Percentiles rank a stretch among this genome's conserved stretches.
Evolutionary conservation across 1,284 basidiomycete species (phyloP).

Genomic region (Ustilago esculenta): DNA sequence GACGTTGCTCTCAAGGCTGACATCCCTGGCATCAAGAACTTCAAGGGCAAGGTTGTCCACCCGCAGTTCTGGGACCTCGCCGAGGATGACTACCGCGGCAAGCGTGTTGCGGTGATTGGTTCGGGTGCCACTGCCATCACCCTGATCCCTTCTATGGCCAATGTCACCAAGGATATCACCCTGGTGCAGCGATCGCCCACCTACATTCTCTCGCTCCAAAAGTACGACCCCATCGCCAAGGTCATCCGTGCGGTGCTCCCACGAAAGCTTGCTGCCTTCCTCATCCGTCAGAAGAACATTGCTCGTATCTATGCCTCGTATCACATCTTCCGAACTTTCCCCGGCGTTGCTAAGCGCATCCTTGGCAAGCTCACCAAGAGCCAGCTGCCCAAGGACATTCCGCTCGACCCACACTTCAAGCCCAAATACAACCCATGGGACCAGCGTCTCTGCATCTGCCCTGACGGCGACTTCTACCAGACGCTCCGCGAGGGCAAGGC

Average conservation of each 20-base stretch:
- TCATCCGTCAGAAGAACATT: constrained; percentile 52
- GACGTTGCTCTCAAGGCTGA: constrained; percentile 53
- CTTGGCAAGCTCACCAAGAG: constrained; percentile 40
- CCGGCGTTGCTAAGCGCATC: constrained; percentile 45
- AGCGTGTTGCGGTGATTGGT: constrained; percentile 64
- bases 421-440: constrained; percentile 67
- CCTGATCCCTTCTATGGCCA: constrained; percentile 58
- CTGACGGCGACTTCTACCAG: constrained; percentile 66
- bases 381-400: constrained; percentile 57
- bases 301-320: constrained; percentile 60
- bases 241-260: constrained; percentile 59
- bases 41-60: constrained; percentile 61
- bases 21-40: constrained; percentile 61
- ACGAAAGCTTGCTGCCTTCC: constrained; percentile 22
- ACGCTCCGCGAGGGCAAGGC: constrained; percentile 61
- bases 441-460: constrained; percentile 64
- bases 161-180: constrained; percentile 56
- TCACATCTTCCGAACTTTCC: constrained; percentile 62
- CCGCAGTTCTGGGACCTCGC: constrained; percentile 60
- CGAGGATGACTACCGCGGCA: constrained; percentile 59
- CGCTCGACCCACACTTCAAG: constrained; percentile 66
- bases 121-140: constrained; percentile 65
- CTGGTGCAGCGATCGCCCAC: constrained; percentile 65
- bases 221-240: constrained; percentile 48
- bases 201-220: constrained; percentile 62